A percentile compares a stretch with the other conserved stretches of the same genome.
Conservation (phyloP, 2,329 filamentous ascomycete species). For the Aspergillus intermedius region DNA sequence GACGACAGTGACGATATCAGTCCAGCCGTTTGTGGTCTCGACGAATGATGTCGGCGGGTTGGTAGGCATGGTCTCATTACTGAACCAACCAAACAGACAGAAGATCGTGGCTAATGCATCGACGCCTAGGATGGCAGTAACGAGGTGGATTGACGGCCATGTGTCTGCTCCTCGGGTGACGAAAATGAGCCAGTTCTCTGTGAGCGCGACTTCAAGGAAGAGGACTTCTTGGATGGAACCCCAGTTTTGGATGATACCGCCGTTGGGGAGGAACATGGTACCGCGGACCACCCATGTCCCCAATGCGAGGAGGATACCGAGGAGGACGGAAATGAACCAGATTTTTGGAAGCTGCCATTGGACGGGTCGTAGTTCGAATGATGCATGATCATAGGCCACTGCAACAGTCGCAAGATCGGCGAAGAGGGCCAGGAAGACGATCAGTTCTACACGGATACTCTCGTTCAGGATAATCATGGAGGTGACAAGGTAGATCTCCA, state of each 20-base stretch:
- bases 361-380: conserved; percentile 67
- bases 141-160: conserved; percentile 66
- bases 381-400: conserved; percentile 77
- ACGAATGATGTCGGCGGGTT: conserved; percentile 19
- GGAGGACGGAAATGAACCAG: conserved; percentile 58
- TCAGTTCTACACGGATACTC: conserved; percentile 64
- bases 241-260: conserved; percentile 68
- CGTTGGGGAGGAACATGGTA: conserved; percentile 61
- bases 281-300: conserved; percentile 70
- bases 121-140: conserved; percentile 64
- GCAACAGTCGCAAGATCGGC: conserved; percentile 75
- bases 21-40: conserved; percentile 47
- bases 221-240: conserved; percentile 70
- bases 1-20: conserved; percentile 51
- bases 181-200: conserved; percentile 95
- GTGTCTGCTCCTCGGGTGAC: conserved; percentile 77
- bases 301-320: conserved; percentile 62
- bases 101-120: conserved; percentile 68
- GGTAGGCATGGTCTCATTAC: conserved; percentile 42
- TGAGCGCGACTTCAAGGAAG: conserved; percentile 84
- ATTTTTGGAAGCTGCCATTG: conserved; percentile 81
- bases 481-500: conserved; percentile 69
- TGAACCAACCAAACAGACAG: conserved; percentile 69
- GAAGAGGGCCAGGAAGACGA: conserved; percentile 74
- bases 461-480: conserved; percentile 78